phyloP scores from a whole-genome alignment of 2,329 filamentous ascomycete species.

The Ophiostoma himal-ulmi region DNA sequence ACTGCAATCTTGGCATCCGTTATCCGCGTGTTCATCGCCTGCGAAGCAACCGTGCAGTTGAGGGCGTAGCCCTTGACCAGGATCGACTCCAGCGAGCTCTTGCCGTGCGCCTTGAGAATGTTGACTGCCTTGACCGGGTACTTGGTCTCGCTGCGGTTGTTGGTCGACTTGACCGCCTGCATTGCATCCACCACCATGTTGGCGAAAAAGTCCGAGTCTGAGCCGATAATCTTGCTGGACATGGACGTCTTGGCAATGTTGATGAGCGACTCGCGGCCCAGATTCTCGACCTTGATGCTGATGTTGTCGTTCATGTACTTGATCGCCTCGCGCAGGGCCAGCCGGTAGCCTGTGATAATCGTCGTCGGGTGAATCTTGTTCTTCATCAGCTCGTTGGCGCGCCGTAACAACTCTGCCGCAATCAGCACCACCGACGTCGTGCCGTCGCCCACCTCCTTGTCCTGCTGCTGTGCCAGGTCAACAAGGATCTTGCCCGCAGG shows the following conservation, averaged over 20 bases:
- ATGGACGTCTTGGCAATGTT: constrained; percentile 98
- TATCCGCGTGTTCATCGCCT: constrained; percentile 93
- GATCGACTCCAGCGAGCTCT: constrained; percentile 79
- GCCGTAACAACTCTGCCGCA: constrained; percentile 84
- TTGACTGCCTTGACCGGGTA: constrained; percentile 99
- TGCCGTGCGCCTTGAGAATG: constrained; percentile 95
- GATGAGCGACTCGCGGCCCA: constrained; percentile 83
- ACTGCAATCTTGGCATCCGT: constrained; percentile 94
- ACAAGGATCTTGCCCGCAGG: constrained; percentile 97
- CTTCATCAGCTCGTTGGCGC: constrained; percentile 97
- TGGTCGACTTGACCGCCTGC: constrained; percentile 86
- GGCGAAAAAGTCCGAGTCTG: constrained; percentile 93
- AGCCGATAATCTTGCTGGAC: constrained; percentile 97
- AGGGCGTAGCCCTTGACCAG: constrained; percentile 94
- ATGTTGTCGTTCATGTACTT: constrained; percentile 99
- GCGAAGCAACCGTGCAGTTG: constrained; percentile 97
- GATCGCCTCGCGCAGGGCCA: constrained; percentile 90
- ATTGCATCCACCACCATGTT: constrained; percentile 97
- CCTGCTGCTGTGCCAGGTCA: constrained; percentile 94
- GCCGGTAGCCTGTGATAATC: constrained; percentile 95
- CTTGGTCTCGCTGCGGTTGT: constrained; percentile 84
- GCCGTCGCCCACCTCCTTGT: constrained; percentile 97
- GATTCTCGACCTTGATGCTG: constrained; percentile 86
- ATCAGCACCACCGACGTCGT: constrained; percentile 98
- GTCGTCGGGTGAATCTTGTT: constrained; percentile 99